A percentile compares a stretch with the other conserved stretches of the same genome.
These are phyloP conservation scores for Mycosphaerella sp. DNA, from an alignment of 2,329 filamentous ascomycete genomes.

Conservation along the genomic window DNA sequence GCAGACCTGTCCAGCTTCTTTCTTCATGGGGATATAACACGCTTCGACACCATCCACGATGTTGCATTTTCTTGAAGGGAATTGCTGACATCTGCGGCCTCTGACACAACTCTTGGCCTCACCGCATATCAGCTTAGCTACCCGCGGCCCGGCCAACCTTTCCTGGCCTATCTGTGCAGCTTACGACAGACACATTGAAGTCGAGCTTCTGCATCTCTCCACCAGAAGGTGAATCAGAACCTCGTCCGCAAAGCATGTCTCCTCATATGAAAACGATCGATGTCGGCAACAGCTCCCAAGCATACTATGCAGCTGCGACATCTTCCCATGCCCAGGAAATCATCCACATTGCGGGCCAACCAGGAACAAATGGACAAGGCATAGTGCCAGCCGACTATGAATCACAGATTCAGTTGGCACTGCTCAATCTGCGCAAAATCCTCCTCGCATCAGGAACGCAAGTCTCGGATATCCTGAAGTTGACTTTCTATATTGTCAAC, in stretches of 20 bases:
- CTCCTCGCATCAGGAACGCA: slow-evolving; percentile 32
- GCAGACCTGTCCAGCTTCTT: too few relatives aligned
- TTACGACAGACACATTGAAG: too few relatives aligned
- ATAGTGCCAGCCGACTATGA: slow-evolving; percentile 1
- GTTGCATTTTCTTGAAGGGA: too few relatives aligned
- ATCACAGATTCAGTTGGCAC: slow-evolving; percentile 4
- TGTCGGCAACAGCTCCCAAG: slow-evolving; percentile 4
- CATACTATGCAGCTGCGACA: slow-evolving; percentile 8
- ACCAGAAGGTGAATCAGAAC: not conserved
- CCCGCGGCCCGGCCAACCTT: too few relatives aligned
- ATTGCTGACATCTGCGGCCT: too few relatives aligned
- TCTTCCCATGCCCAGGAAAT: slow-evolving; percentile 2
- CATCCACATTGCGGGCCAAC: slow-evolving; percentile 8
- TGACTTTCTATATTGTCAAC: slow-evolving; percentile 42
- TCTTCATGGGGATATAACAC: too few relatives aligned
- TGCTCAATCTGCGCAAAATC: slow-evolving; percentile 3
- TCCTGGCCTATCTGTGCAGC: too few relatives aligned
- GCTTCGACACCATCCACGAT: too few relatives aligned
- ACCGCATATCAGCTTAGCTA: too few relatives aligned
- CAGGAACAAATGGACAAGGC: slow-evolving; percentile 5
- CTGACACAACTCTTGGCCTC: too few relatives aligned
- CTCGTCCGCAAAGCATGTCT: slow-evolving; percentile 23
- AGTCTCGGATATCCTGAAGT: slow-evolving; percentile 37
- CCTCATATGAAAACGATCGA: slow-evolving; percentile 15
- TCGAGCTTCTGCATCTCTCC: too few relatives aligned